Evolutionary conservation across 1,284 basidiomycete species (phyloP).

Genomic region (Coniferiporia sulphurascens): DNA sequence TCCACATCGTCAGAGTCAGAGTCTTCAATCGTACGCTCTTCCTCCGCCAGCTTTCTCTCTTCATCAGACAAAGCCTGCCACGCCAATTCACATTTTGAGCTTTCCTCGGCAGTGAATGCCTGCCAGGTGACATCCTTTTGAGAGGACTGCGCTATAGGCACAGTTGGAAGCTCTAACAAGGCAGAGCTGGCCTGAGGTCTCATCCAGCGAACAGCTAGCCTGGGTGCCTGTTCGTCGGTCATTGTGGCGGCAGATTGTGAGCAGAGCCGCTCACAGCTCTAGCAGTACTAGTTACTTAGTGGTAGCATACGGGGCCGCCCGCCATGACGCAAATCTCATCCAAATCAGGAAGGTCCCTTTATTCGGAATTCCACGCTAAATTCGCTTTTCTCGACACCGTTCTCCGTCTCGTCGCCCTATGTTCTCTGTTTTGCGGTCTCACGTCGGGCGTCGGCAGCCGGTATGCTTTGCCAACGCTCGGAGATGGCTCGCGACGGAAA

Average conservation of each 20-base stretch:
- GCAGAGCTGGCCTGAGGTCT: constrained; percentile 19
- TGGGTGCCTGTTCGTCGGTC: constrained; percentile 10
- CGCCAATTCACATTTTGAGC: constrained; percentile 16
- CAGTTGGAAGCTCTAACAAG: constrained; percentile 23
- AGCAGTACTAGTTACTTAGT: neutral
- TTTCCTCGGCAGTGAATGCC: constrained; percentile 19
- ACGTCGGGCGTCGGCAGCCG: neutral
- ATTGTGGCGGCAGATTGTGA: neutral
- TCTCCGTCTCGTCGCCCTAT: neutral
- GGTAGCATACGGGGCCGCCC: neutral
- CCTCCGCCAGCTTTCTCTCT: constrained; percentile 22
- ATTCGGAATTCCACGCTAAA: neutral
- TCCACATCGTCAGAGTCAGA: constrained; percentile 16
- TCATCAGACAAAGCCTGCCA: constrained; percentile 27
- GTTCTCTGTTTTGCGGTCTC: constrained; percentile 9
- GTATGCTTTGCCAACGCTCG: neutral
- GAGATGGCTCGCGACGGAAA: constrained; percentile 17
- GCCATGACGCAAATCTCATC: neutral
- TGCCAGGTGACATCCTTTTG: constrained; percentile 16
- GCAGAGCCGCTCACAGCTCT: neutral
- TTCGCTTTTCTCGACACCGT: neutral
- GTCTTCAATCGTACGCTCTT: constrained; percentile 6
- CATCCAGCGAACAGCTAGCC: constrained; percentile 20
- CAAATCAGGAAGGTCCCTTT: constrained; percentile 4
- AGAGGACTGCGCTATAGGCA: constrained; percentile 15